Base-by-base conservation (phyloP, 2,329 filamentous ascomycete genomes). In the Colletotrichum siamense region DNA sequence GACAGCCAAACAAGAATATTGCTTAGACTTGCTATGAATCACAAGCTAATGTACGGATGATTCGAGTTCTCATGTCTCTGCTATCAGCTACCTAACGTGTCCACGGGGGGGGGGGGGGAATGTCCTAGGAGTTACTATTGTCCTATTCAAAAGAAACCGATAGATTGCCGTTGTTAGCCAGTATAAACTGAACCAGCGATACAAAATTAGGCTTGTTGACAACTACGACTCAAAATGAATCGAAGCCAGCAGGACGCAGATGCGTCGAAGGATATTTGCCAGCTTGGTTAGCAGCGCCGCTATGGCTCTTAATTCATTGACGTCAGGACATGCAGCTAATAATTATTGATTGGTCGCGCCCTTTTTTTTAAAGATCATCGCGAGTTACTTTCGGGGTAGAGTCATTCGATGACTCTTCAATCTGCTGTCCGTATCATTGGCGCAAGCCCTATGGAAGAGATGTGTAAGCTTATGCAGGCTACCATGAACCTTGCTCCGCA, bases 61-160 rank as follows among this genome's bases (percentile, higher is more conserved):
- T 9, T 10, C 18, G 39, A 44, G 39, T n/a, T n/a, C 39, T 10
- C 9, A 6, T n/a, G 39, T 44, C 8, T n/a, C 18, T n/a, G 39
- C 18, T 9, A n/a, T 44, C 39, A n/a, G 9, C 39, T n/a, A 8
- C 4, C 5, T 44, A 6, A 44, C 18, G 18, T 44, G 39, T 12
- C 39, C 18, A n/a, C 18, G 18, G 5, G 2, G 1, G 8, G 39
- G 36, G 18, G n/a, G n/a, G n/a, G n/a, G 8, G 5, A 10, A 44
- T 10, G 16, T 6, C 9, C 5, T 44, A n/a, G 5, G 39, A n/a
- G 8, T 49, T n/a, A 12, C 9, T 18, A 9, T 49, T n/a, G 8
- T n/a, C 18, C 9, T n/a, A 22, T 22, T 52, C n/a, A 13, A 52
- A 22, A 0, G 6, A 52, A 22, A 22, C 2, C 0, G 1, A 22